Percentiles rank a stretch among this genome's conserved stretches.
Evolutionary conservation across 2,329 filamentous ascomycete species (phyloP).

Genomic region (Aureobasidium leucospermi): DNA sequence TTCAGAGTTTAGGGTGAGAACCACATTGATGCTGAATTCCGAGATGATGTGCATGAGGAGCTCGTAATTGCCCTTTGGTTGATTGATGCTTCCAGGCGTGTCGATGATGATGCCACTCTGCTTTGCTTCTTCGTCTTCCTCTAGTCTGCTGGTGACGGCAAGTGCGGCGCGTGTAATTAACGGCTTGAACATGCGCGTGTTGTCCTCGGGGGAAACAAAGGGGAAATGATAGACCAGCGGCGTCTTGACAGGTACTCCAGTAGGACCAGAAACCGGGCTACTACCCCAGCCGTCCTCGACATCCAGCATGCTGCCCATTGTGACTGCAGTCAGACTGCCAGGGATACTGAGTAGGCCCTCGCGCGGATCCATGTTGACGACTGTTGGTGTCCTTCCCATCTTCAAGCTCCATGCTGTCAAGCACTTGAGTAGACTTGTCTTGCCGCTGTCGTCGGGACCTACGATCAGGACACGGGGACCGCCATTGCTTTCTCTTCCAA

Average conservation of each 20-base stretch:
- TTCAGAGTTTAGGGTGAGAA: slow-evolving; percentile 76
- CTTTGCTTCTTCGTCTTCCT: slow-evolving; percentile 65
- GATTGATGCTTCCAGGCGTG: slow-evolving; percentile 62
- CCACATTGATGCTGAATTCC: slow-evolving; percentile 61
- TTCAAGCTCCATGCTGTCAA: slow-evolving; percentile 76
- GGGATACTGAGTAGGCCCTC: slow-evolving; percentile 54
- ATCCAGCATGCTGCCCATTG: slow-evolving; percentile 81
- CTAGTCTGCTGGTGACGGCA: slow-evolving; percentile 67
- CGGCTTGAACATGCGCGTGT: slow-evolving; percentile 61
- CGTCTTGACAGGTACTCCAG: slow-evolving; percentile 79
- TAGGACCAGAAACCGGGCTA: slow-evolving; percentile 85
- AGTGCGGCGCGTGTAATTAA: slow-evolving; percentile 71
- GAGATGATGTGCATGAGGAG: slow-evolving; percentile 72
- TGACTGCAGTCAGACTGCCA: slow-evolving; percentile 77
- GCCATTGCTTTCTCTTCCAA: slow-evolving; percentile 17
- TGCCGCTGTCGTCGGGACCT: slow-evolving; percentile 70
- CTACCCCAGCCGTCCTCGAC: slow-evolving; percentile 77
- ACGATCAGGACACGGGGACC: slow-evolving; percentile 81
- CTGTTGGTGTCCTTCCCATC: slow-evolving; percentile 71
- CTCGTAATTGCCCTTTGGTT: slow-evolving; percentile 62
- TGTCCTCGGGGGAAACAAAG: slow-evolving; percentile 62
- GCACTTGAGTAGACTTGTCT: slow-evolving; percentile 44
- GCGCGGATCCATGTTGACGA: slow-evolving; percentile 72
- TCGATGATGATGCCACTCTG: slow-evolving; percentile 79
- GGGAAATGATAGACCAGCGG: slow-evolving; percentile 89